A percentile compares a stretch with the other conserved stretches of the same genome.
Evolutionary conservation across 768 basidiomycete species (phyloP).

Genomic region (Chiua virens): DNA sequence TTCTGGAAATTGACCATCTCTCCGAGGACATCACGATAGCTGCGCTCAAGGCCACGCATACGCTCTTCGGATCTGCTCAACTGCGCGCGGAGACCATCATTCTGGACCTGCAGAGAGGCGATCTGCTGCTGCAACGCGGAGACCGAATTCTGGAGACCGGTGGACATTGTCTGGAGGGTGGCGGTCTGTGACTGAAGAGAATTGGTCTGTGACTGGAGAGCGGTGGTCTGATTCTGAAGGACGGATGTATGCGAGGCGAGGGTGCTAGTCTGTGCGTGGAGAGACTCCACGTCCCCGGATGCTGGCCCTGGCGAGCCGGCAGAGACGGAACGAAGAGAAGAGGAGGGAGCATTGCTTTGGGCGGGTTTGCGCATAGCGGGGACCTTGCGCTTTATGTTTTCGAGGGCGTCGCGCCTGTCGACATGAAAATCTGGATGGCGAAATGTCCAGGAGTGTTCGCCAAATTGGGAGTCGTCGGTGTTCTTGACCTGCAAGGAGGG

Average conservation of each 20-base stretch:
- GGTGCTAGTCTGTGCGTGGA: slow-evolving; percentile 29
- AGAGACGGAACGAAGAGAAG: slow-evolving; percentile 26
- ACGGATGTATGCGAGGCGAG: slow-evolving; percentile 31
- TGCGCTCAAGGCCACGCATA: slow-evolving; percentile 56
- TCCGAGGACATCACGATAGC: slow-evolving; percentile 66
- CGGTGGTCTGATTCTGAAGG: slow-evolving; percentile 30
- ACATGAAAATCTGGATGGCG: slow-evolving; percentile 54
- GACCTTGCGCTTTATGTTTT: slow-evolving; percentile 66
- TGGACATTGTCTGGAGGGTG: slow-evolving; percentile 32
- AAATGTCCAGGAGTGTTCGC: slow-evolving; percentile 58
- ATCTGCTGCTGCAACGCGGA: slow-evolving; percentile 31
- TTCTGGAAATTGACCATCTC: slow-evolving; percentile 75
- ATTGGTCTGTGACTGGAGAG: slow-evolving; percentile 28
- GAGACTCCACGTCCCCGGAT: slow-evolving; percentile 24
- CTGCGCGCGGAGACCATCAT: slow-evolving; percentile 33
- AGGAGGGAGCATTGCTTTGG: slow-evolving; percentile 27
- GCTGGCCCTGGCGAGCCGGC: slow-evolving; percentile 29
- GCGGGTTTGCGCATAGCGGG: slow-evolving; percentile 36
- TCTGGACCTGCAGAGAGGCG: slow-evolving; percentile 26
- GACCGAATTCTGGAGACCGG: slow-evolving; percentile 24
- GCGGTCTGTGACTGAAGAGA: slow-evolving; percentile 31
- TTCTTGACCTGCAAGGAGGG: slow-evolving; percentile 63
- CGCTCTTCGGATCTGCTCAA: slow-evolving; percentile 44
- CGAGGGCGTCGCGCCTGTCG: slow-evolving; percentile 53
- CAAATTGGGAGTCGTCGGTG: slow-evolving; percentile 74